Base-by-base conservation (phyloP, 805 yeast genomes). In the Kuraishia piskuri region DNA sequence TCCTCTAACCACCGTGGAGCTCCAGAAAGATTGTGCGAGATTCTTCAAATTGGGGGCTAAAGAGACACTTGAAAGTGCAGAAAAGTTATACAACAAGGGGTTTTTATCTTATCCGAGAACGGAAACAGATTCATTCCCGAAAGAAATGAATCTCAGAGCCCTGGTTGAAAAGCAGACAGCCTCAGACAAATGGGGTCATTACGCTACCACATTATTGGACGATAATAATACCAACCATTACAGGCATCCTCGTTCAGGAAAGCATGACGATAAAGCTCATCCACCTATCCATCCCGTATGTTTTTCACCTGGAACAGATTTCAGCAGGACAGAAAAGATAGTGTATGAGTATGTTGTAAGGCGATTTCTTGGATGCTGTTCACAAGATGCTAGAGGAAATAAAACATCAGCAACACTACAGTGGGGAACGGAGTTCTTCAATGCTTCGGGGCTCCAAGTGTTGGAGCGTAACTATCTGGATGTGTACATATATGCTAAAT, bases 91-190 rank as follows among this genome's bases (percentile, higher is more conserved):
- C 66, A 90, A 86, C 54, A 74, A 78, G 50, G 99, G 99, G 0
- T 89, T 82, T 62, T 74, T 94, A 1, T 90, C 97, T 0, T 94
- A 94, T 65, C 99, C 99, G 2, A 86, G 99, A 74, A 94, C 99
- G 0, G 99, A 94, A 64, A 94, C 99, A 0, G 97, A 94, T 65
- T 78, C 70, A 22, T 95, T 88, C 61, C 97, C 96, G 1, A 67
- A 71, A 0, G 74, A 76, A 1, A 89, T 91, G 87, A 89, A 94
- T 62, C 72, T 94, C 50, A 71, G 71, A 53, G 69, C 70, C 1
- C 66, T 90, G 2, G 75, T 94, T 1, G 70, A 68, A n/a, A 79
- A 80, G 23, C 97, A 90, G 58, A 63, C 68, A 0, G 70, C 68
- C 14, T 78, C 80, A 51, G 55, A 69, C 2, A 66, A 66, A 2